Conservation (phyloP, 768 basidiomycete genomes). For the Suillus americanus region DNA sequence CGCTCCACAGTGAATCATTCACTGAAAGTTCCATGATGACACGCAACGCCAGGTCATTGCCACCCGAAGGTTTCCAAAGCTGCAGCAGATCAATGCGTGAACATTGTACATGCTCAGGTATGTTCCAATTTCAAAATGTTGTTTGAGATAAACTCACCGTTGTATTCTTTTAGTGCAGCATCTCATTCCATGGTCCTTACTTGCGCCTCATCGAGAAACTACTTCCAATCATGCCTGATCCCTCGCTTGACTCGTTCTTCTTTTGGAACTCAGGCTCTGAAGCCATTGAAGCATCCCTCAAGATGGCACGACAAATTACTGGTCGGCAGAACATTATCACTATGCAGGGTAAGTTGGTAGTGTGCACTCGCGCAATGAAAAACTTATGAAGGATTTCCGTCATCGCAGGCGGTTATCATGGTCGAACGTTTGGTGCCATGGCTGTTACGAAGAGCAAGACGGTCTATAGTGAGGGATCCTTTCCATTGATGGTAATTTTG, state of each 20-base stretch:
- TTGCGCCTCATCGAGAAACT: slow-evolving; percentile 83
- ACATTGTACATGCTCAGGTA: slow-evolving; percentile 78
- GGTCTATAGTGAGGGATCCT: slow-evolving; percentile 75
- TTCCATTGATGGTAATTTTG: slow-evolving; percentile 75
- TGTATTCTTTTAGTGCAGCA: slow-evolving; percentile 67
- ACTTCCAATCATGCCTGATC: slow-evolving; percentile 86
- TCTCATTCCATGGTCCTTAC: slow-evolving; percentile 85
- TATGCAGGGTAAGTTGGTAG: slow-evolving; percentile 69
- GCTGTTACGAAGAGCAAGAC: slow-evolving; percentile 94
- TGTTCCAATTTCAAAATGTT: slow-evolving; percentile 6
- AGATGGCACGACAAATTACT: slow-evolving; percentile 80
- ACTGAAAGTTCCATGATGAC: not conserved
- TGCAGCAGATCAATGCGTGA: slow-evolving; percentile 85
- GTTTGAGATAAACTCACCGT: not conserved
- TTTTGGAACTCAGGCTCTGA: slow-evolving; percentile 97
- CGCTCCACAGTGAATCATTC: not conserved
- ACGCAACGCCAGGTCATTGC: slow-evolving; percentile 62
- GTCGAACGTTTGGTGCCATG: slow-evolving; percentile 92
- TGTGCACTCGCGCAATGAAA: not conserved
- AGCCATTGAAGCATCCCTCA: slow-evolving; percentile 86
- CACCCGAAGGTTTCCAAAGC: slow-evolving; percentile 85
- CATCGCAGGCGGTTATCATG: slow-evolving; percentile 76
- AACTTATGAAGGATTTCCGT: not conserved
- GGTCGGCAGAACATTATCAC: slow-evolving; percentile 84
- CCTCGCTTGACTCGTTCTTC: slow-evolving; percentile 93